Conservation (phyloP, 371 early-diverging fungal genomes). For the Haplosporangium sp. region DNA sequence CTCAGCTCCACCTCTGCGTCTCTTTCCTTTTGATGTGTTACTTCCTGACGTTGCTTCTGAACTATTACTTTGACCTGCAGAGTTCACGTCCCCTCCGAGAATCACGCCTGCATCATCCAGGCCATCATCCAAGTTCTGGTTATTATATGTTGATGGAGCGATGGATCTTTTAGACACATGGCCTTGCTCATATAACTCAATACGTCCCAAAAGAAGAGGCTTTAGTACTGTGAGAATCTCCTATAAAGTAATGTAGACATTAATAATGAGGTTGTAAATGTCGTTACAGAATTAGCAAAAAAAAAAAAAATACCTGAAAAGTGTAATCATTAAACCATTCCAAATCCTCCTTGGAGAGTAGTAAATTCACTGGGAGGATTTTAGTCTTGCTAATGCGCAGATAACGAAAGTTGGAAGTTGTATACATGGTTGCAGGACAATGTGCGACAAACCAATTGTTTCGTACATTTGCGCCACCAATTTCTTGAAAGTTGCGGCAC, state of each 20-base stretch:
- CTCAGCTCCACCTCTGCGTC: conserved; percentile 4
- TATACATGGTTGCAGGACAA: conserved; percentile 14
- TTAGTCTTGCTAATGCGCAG: conserved; percentile 44
- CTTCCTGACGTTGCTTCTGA: background rate
- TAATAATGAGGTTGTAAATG: too few relatives aligned
- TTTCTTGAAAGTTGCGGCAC: background rate
- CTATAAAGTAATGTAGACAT: conserved; percentile 4
- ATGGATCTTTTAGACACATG: conserved; percentile 21
- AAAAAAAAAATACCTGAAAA: conserved; percentile 30
- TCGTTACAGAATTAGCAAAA: background rate
- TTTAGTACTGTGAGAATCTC: conserved; percentile 39
- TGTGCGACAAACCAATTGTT: background rate
- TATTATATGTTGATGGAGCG: conserved; percentile 10
- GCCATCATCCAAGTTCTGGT: conserved; percentile 26
- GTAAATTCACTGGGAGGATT: conserved; percentile 36
- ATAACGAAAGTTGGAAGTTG: conserved; percentile 45
- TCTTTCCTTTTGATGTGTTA: background rate
- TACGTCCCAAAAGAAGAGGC: conserved; percentile 30
- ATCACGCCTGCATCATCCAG: conserved; percentile 45
- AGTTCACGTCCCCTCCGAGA: conserved; percentile 19
- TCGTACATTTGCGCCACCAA: background rate
- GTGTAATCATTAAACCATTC: conserved; percentile 52
- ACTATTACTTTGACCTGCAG: background rate
- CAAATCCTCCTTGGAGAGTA: conserved; percentile 50
- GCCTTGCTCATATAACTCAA: conserved; percentile 37